These are phyloP conservation scores for Lepidium aucheri DNA, from an alignment of 345 rosid genomes.

Conservation along the genomic window DNA sequence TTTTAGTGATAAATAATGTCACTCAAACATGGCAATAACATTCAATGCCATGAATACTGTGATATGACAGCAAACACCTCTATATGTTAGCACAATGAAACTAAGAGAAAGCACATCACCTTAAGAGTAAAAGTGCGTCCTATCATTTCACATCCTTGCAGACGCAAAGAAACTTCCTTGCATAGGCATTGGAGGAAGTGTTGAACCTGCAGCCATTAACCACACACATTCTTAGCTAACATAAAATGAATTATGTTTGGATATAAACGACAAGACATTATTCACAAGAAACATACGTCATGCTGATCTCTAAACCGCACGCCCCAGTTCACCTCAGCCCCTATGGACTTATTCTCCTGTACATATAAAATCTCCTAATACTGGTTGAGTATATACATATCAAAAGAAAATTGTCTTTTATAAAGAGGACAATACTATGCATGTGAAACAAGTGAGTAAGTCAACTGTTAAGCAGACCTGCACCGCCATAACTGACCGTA, in stretches of 20 bases:
- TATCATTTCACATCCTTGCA: constrained; percentile 72
- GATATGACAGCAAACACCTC: neutral
- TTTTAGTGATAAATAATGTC: neutral
- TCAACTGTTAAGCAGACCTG: constrained; percentile 43
- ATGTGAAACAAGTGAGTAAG: neutral
- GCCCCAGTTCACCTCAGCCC: constrained; percentile 98
- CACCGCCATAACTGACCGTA: constrained; percentile 60
- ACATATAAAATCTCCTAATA: constrained; percentile 19
- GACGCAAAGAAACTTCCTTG: constrained; percentile 83
- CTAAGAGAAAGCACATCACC: constrained; percentile 31
- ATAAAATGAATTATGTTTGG: neutral
- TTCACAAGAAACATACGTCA: constrained; percentile 50
- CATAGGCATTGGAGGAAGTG: constrained; percentile 69
- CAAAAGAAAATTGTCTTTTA: neutral
- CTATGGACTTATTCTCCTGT: constrained; percentile 89
- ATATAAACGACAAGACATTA: neutral
- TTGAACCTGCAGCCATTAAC: constrained; percentile 46
- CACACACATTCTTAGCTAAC: neutral
- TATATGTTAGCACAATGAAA: neutral
- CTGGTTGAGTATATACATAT: neutral
- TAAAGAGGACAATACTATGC: neutral
- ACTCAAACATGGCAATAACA: constrained; percentile 2
- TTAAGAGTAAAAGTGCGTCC: constrained; percentile 89
- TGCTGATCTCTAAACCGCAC: constrained; percentile 72
- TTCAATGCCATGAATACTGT: neutral